These are phyloP conservation scores for Pseudopithomyces maydicus DNA, from an alignment of 2,329 filamentous ascomycete species.

Conservation along the genomic window DNA sequence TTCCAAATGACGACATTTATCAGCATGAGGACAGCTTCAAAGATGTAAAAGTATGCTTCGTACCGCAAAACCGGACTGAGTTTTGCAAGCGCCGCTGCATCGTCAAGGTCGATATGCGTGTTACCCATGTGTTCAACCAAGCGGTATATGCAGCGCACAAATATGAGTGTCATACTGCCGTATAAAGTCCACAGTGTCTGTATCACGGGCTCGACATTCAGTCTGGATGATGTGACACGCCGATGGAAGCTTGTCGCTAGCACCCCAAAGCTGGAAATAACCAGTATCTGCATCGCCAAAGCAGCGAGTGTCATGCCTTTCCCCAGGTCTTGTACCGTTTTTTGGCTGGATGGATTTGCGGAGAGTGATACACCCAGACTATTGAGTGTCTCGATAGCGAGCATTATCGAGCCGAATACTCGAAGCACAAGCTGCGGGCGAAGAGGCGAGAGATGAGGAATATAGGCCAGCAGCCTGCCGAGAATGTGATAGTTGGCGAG, in stretches of 20 bases:
- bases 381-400: slow-evolving; percentile 54
- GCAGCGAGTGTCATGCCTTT: slow-evolving; percentile 52
- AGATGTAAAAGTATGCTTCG: slow-evolving; percentile 57
- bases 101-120: slow-evolving; percentile 35
- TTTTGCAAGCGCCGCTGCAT: slow-evolving; percentile 36
- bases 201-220: slow-evolving; percentile 51
- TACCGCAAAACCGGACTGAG: slow-evolving; percentile 40
- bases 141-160: slow-evolving; percentile 55
- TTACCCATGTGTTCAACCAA: slow-evolving; percentile 56
- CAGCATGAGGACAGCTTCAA: slow-evolving; percentile 56
- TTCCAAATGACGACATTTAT: slow-evolving; percentile 54
- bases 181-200: slow-evolving; percentile 47
- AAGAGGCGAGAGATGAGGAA: slow-evolving; percentile 53
- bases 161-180: slow-evolving; percentile 45
- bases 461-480: slow-evolving; percentile 61
- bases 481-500: slow-evolving; percentile 65
- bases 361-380: slow-evolving; percentile 51
- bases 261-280: slow-evolving; percentile 51
- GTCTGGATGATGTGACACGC: slow-evolving; percentile 37
- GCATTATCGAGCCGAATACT: slow-evolving; percentile 57
- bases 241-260: slow-evolving; percentile 50
- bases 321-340: slow-evolving; percentile 41
- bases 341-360: slow-evolving; percentile 39
- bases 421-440: slow-evolving; percentile 61
- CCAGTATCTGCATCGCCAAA: slow-evolving; percentile 52